Evolutionary conservation across 2,329 filamentous ascomycete species (phyloP).

Genomic region (Grosmannia clavigera): DNA sequence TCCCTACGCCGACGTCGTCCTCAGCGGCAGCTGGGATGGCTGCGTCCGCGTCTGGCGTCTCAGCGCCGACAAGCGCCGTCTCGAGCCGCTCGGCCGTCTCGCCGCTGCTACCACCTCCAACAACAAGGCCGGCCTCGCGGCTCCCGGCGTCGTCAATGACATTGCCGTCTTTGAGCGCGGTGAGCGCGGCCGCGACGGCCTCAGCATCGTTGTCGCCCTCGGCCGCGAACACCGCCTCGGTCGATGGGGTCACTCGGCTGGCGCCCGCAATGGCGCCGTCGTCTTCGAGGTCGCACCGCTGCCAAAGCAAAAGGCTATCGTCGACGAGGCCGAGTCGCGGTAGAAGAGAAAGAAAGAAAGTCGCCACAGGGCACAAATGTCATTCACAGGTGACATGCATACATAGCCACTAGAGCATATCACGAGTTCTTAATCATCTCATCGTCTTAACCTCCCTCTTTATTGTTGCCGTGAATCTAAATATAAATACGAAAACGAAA

Average conservation of each 20-base stretch:
- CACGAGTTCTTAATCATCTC: background rate
- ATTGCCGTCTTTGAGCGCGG: conserved; percentile 79
- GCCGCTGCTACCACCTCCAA: conserved; percentile 23
- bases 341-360: background rate
- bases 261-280: conserved; percentile 70
- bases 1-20: conserved; percentile 79
- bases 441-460: background rate
- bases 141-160: conserved; percentile 68
- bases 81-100: conserved; percentile 61
- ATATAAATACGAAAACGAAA: background rate
- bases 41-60: conserved; percentile 76
- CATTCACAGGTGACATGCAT: background rate
- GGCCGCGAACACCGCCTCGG: conserved; percentile 80
- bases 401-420: background rate
- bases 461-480: background rate
- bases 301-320: conserved; percentile 13
- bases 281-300: conserved; percentile 66
- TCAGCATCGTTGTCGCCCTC: conserved; percentile 76
- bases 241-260: conserved; percentile 56
- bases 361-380: background rate
- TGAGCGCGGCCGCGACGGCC: conserved; percentile 59
- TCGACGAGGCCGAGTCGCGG: conserved; percentile 21
- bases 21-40: conserved; percentile 93
- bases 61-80: conserved; percentile 65
- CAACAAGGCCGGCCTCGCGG: background rate